phyloP scores from a whole-genome alignment of 2,329 filamentous ascomycete species.

The Penicillium thymicola region DNA sequence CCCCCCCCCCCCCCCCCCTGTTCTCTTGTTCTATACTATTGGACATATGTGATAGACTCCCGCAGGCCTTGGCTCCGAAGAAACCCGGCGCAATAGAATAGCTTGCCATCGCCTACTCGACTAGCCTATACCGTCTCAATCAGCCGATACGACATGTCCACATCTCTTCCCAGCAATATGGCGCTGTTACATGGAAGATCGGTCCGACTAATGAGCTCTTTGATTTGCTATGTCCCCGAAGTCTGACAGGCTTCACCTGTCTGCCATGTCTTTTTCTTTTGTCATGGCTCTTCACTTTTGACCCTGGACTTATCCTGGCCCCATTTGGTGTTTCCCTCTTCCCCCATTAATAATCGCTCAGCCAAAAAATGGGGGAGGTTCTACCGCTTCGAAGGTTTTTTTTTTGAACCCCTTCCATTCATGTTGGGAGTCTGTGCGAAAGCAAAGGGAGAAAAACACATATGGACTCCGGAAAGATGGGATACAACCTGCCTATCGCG shows the following conservation, averaged over 20 bases:
- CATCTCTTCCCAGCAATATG: not conserved
- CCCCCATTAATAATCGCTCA: not conserved
- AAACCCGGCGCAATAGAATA: conserved; percentile 8
- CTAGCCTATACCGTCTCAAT: conserved; percentile 9
- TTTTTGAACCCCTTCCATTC: not conserved
- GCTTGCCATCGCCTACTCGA: conserved; percentile 8
- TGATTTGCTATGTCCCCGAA: conserved; percentile 7
- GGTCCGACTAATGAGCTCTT: conserved; percentile 11
- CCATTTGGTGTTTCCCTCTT: not conserved
- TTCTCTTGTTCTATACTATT: conserved; percentile 3
- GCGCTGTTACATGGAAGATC: conserved; percentile 9
- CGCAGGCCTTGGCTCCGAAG: conserved; percentile 13
- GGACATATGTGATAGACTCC: conserved; percentile 14
- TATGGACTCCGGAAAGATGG: not conserved
- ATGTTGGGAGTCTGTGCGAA: conserved; percentile 3
- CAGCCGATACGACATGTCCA: conserved; percentile 7
- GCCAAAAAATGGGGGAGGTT: not conserved
- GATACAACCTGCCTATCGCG: conserved; percentile 1
- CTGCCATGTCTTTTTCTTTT: not conserved
- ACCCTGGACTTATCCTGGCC: not conserved
- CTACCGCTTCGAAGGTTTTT: not conserved
- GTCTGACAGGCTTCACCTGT: conserved; percentile 14
- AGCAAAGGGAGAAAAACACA: not conserved
- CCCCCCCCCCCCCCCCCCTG: conserved; percentile 8
- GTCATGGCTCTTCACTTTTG: not conserved